Conservation (phyloP, 768 basidiomycete species). For the Boletus barrowsii region DNA sequence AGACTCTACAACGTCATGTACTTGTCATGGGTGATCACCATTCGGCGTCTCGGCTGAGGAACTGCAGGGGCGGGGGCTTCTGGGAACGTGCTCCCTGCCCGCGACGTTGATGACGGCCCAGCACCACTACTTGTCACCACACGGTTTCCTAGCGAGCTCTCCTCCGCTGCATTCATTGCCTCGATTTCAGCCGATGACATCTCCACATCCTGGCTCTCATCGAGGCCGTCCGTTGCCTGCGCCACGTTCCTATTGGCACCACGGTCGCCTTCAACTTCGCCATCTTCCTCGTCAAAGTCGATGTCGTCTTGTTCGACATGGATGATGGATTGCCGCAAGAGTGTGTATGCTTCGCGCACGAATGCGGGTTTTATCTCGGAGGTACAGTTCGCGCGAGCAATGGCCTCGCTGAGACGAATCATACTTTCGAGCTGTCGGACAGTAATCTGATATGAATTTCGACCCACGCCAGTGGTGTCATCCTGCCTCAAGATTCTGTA, state of each 20-base stretch:
- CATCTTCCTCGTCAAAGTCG: constrained; percentile 92
- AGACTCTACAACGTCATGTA: constrained; percentile 89
- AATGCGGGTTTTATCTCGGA: constrained; percentile 95
- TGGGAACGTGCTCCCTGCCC: constrained; percentile 25
- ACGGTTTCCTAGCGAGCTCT: constrained; percentile 40
- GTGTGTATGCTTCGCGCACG: constrained; percentile 92
- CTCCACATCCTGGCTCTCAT: constrained; percentile 58
- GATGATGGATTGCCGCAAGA: constrained; percentile 95
- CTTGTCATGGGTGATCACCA: constrained; percentile 95
- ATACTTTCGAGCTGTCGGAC: constrained; percentile 98
- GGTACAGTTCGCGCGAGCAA: constrained; percentile 94
- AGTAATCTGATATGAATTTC: constrained; percentile 95
- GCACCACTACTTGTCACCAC: constrained; percentile 35
- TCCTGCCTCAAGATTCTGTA: constrained; percentile 91
- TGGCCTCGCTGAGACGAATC: constrained; percentile 96
- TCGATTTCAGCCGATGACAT: constrained; percentile 63
- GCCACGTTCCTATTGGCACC: constrained; percentile 35
- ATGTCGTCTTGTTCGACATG: constrained; percentile 99
- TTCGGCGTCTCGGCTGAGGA: constrained; percentile 62
- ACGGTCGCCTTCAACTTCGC: constrained; percentile 53
- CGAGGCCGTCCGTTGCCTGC: constrained; percentile 36
- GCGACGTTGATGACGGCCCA: constrained; percentile 33
- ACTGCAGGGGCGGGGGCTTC: constrained; percentile 33
- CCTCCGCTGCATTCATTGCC: constrained; percentile 49
- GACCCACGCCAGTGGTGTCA: constrained; percentile 81